phyloP scores from a whole-genome alignment of 108 stramenopile genomes.

The Nannochloropsis gaditana region DNA sequence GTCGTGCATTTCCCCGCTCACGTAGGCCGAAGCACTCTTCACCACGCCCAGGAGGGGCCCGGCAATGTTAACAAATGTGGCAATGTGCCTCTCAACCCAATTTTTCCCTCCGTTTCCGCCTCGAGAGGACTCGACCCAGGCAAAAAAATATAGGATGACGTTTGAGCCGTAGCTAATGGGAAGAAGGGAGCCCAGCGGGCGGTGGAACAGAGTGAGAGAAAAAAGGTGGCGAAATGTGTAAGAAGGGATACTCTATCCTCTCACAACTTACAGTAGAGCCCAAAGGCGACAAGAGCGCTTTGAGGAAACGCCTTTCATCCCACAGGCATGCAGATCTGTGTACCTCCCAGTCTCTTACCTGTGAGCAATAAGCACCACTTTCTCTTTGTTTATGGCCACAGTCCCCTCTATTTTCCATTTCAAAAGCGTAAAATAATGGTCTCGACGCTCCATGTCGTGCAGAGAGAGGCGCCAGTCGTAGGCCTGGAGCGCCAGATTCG shows the following conservation, averaged over 20 bases:
- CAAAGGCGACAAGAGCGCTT: too few species aligned
- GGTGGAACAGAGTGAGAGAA: background rate
- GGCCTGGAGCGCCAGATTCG: slow-evolving; percentile 66
- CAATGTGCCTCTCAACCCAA: slow-evolving; percentile 71
- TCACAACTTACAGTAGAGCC: too few species aligned
- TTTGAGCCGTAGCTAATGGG: background rate
- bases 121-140: slow-evolving; percentile 65
- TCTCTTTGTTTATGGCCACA: slow-evolving; percentile 54
- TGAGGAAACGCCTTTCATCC: too few species aligned
- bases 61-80: slow-evolving; percentile 73
- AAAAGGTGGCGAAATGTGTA: too few species aligned
- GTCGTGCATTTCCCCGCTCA: slow-evolving; percentile 63
- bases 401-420: slow-evolving; percentile 62
- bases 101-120: slow-evolving; percentile 68
- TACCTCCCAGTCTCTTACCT: background rate
- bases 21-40: slow-evolving; percentile 65
- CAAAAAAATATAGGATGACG: slow-evolving; percentile 61
- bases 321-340: too few species aligned
- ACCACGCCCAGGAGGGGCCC: slow-evolving; percentile 75
- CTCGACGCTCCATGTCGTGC: slow-evolving; percentile 67
- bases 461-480: slow-evolving; percentile 81
- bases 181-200: background rate
- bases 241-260: too few species aligned
- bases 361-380: slow-evolving; percentile 70
- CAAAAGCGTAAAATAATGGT: slow-evolving; percentile 73